Conservation (phyloP, 2,329 filamentous ascomycete genomes). For the Beauveria varroae region DNA sequence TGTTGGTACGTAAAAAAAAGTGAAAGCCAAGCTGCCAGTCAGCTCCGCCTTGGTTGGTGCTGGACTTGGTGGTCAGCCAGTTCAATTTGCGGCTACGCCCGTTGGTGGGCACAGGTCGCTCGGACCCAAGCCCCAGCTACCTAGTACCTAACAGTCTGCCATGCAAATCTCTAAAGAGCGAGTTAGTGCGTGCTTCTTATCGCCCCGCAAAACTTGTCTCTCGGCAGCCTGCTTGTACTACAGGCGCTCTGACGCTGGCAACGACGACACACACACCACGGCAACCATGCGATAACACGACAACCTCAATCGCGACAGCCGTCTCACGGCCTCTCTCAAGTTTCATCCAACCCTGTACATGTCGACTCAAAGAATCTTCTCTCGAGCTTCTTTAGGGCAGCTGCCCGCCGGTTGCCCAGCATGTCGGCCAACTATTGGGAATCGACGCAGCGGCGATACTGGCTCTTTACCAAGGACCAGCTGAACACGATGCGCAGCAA, state of each 20-base stretch:
- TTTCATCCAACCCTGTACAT: background rate
- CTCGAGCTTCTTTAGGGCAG: background rate
- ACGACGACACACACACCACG: background rate
- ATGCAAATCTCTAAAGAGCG: background rate
- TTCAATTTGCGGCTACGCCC: conserved; percentile 1
- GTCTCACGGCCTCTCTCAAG: background rate
- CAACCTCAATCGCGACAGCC: background rate
- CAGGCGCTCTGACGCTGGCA: background rate
- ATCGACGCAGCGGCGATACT: conserved; percentile 82
- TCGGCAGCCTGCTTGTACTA: background rate
- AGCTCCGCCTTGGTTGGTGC: no score
- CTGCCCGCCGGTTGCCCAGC: conserved; percentile 7
- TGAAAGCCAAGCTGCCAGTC: background rate
- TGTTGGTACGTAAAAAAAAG: conserved; percentile 4
- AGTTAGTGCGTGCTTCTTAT: background rate
- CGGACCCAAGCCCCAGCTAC: background rate
- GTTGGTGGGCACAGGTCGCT: background rate
- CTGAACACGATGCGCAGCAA: conserved; percentile 67
- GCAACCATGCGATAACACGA: background rate
- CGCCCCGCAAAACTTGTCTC: background rate
- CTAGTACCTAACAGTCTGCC: background rate
- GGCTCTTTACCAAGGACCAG: conserved; percentile 82
- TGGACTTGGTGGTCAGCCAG: conserved; percentile 3
- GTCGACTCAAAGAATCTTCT: background rate
- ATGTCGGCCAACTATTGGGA: conserved; percentile 98